Conservation (phyloP, 352 stramenopile species). For the Phytophthora fragariaefolia region DNA sequence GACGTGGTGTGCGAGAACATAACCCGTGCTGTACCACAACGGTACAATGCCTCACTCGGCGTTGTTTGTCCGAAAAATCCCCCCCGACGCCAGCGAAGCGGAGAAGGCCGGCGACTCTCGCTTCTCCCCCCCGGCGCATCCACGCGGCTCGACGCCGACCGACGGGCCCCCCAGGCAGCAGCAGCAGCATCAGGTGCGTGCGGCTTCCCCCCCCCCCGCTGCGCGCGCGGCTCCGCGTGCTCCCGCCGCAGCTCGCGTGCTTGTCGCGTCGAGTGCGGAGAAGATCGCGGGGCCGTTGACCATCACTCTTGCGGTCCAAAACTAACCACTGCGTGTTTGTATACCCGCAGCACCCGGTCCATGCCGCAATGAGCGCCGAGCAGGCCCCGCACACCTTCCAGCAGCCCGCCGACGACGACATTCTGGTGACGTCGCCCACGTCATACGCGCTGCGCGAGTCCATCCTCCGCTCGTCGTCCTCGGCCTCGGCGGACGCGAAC, state of each 20-base stretch:
- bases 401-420: conserved; percentile 61
- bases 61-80: too few relatives aligned
- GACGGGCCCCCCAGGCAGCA: conserved; percentile 1
- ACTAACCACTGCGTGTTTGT: conserved; percentile 37
- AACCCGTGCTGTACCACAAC: too few relatives aligned
- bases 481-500: conserved; percentile 50
- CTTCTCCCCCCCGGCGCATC: conserved; percentile 36
- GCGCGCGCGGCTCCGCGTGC: not conserved
- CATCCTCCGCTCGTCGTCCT: conserved; percentile 76
- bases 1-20: too few relatives aligned
- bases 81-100: conserved; percentile 39
- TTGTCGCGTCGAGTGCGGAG: conserved; percentile 5
- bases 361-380: conserved; percentile 56
- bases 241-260: conserved; percentile 3
- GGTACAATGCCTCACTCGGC: too few relatives aligned
- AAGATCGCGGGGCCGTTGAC: conserved; percentile 3
- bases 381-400: conserved; percentile 40
- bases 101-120: conserved; percentile 38
- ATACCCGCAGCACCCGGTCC: conserved; percentile 37
- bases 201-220: not conserved
- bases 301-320: too few relatives aligned
- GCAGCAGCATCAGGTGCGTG: conserved; percentile 34
- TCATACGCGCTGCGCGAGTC: conserved; percentile 82
- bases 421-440: conserved; percentile 84
- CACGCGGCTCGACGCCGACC: conserved; percentile 26